Evolutionary conservation across 345 rosid species (phyloP).

Genomic region (Hibiscus trionum): DNA sequence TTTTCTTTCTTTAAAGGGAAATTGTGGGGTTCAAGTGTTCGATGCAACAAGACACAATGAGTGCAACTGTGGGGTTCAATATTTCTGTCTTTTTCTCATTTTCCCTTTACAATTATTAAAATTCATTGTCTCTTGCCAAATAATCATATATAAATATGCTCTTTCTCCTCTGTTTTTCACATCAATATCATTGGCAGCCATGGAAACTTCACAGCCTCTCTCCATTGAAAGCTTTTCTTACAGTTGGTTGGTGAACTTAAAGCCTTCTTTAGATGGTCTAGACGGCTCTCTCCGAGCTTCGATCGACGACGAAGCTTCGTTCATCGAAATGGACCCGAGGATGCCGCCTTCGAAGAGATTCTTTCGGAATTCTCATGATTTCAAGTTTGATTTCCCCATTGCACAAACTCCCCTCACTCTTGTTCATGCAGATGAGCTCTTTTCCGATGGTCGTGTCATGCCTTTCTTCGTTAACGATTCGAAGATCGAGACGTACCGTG

Average conservation of each 20-base stretch:
- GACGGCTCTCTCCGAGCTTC: constrained; percentile 42
- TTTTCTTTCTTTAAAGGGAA: constrained; percentile 12
- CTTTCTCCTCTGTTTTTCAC: constrained; percentile 1
- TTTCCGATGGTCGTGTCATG: constrained; percentile 70
- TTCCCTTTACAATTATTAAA: constrained; percentile 46
- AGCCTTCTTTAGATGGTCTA: constrained; percentile 50
- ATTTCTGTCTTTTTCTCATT: constrained; percentile 31
- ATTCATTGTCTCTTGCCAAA: constrained; percentile 57
- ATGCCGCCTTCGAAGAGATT: constrained; percentile 87
- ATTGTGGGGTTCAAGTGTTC: constrained; percentile 15
- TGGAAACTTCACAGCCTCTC: constrained; percentile 70
- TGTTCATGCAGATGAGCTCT: constrained; percentile 83
- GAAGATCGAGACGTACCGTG: constrained; percentile 31
- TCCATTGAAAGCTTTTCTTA: constrained; percentile 91
- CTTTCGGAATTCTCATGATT: constrained; percentile 54
- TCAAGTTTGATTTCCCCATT: constrained; percentile 66
- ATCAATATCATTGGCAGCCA: constrained; percentile 17
- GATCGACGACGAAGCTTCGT: constrained; percentile 67
- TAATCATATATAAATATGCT: constrained; percentile 36
- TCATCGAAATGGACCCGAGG: constrained; percentile 96
- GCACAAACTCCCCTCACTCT: constrained; percentile 45
- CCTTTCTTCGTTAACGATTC: constrained; percentile 38
- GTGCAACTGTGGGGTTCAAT: constrained; percentile 49
- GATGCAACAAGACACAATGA: constrained; percentile 39
- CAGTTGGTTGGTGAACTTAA: constrained; percentile 77